These are phyloP conservation scores for Ophiostoma quercus DNA, from an alignment of 2,329 filamentous ascomycete genomes.

Conservation along the genomic window DNA sequence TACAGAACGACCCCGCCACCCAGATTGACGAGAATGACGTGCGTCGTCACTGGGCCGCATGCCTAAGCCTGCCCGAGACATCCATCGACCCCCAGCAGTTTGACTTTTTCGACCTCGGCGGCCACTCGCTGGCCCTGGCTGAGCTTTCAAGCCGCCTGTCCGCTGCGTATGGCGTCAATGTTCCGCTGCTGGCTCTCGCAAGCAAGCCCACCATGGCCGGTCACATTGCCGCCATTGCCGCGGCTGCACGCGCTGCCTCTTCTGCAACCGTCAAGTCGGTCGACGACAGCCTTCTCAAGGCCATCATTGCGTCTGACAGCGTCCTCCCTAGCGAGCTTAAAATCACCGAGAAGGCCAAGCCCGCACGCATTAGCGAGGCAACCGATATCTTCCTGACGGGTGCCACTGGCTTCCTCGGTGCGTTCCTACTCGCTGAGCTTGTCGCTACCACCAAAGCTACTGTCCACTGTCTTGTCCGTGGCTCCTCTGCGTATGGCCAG, in stretches of 20 bases:
- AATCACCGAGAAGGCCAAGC: constrained; percentile 45
- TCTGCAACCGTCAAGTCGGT: constrained; percentile 10
- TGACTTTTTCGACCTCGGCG: constrained; percentile 76
- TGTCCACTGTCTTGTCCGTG: constrained; percentile 63
- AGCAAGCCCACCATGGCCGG: constrained; percentile 67
- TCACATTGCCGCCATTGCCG: constrained; percentile 65
- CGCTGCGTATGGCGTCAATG: constrained; percentile 64
- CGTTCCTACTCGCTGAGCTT: constrained; percentile 65
- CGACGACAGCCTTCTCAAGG: constrained; percentile 20
- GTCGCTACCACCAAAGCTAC: constrained; percentile 63
- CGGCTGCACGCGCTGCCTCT: constrained; percentile 65
- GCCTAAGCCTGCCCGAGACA: constrained; percentile 58
- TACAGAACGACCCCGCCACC: constrained; percentile 46
- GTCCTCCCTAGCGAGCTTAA: constrained; percentile 65
- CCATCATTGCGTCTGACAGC: constrained; percentile 36
- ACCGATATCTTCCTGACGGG: constrained; percentile 68
- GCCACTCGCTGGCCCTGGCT: constrained; percentile 72
- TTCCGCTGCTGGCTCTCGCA: constrained; percentile 65
- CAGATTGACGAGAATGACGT: constrained; percentile 63
- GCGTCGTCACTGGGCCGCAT: constrained; percentile 65
- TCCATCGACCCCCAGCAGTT: constrained; percentile 60
- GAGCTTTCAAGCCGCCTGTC: constrained; percentile 67
- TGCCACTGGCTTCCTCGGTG: constrained; percentile 70
- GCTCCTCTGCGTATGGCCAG: constrained; percentile 45
- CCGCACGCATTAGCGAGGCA: constrained; percentile 53